phyloP scores from a whole-genome alignment of 176 grass and related monocot species.

The Pharus latifolius region DNA sequence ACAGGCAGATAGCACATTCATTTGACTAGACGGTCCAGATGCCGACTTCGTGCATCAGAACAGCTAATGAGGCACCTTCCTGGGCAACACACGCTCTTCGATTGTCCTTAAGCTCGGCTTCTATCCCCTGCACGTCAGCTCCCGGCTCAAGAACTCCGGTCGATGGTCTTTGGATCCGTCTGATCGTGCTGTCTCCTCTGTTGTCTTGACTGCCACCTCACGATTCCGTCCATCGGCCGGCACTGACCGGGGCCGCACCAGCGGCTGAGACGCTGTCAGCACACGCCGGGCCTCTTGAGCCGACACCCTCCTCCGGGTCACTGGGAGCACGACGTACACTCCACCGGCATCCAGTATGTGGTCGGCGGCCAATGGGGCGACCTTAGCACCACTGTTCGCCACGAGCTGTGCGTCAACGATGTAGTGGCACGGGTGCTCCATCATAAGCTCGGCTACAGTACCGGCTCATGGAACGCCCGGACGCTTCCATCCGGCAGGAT shows the following conservation, averaged over 20 bases:
- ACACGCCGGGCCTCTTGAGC: conserved; percentile 55
- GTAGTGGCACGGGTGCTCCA: conserved; percentile 80
- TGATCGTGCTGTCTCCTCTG: not conserved
- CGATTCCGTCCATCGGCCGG: not conserved
- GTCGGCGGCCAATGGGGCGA: conserved; percentile 73
- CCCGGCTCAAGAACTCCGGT: conserved; percentile 61
- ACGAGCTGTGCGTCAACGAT: conserved; percentile 65
- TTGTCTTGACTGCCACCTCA: not conserved
- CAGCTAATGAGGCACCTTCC: conserved; percentile 81
- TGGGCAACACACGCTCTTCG: conserved; percentile 43
- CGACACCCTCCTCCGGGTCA: conserved; percentile 56
- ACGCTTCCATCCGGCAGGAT: conserved; percentile 70
- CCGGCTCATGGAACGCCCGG: conserved; percentile 47
- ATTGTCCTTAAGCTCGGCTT: conserved; percentile 85
- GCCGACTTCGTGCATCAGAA: conserved; percentile 40
- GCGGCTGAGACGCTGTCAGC: conserved; percentile 43
- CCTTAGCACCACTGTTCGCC: not conserved
- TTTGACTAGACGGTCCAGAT: no score
- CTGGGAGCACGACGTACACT: conserved; percentile 67
- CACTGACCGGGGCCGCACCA: conserved; percentile 33
- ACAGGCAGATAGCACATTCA: no score
- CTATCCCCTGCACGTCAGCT: conserved; percentile 73
- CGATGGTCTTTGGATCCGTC: conserved; percentile 35
- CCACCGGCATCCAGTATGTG: conserved; percentile 52
- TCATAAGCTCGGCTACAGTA: conserved; percentile 89